Conservation (phyloP, 2,329 filamentous ascomycete species). For the Claviceps sorghi region DNA sequence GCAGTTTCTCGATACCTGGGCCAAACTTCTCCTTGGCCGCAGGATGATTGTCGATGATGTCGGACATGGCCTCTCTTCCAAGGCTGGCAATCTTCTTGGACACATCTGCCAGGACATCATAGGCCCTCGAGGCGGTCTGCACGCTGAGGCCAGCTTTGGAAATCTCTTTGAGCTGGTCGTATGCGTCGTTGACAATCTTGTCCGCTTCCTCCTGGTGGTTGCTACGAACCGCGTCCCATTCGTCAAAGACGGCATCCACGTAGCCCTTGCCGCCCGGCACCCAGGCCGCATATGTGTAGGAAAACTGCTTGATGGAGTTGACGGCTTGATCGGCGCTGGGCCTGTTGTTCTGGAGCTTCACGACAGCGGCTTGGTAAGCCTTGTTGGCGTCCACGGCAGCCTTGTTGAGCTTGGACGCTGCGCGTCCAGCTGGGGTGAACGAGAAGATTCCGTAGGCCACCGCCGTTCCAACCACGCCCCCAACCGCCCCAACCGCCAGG, state of each 20-base stretch:
- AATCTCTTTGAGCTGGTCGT: constrained; percentile 49
- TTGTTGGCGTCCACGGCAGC: constrained; percentile 39
- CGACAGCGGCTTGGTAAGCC: constrained; percentile 44
- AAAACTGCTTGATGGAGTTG: constrained; percentile 48
- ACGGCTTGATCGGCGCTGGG: constrained; percentile 55
- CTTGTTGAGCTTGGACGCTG: constrained; percentile 29
- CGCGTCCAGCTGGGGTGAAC: constrained; percentile 28
- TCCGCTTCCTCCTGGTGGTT: constrained; percentile 59
- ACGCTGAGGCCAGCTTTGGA: constrained; percentile 46
- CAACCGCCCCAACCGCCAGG: constrained; percentile 26
- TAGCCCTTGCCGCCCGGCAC: constrained; percentile 56
- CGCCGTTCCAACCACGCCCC: constrained; percentile 28
- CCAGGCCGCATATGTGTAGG: constrained; percentile 54
- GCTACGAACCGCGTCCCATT: constrained; percentile 51
- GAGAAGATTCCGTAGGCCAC: constrained; percentile 29
- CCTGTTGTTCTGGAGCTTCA: constrained; percentile 45
- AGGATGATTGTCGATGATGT: constrained; percentile 61
- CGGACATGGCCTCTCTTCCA: constrained; percentile 44
- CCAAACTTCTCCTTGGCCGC: constrained; percentile 58
- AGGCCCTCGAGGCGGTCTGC: constrained; percentile 45
- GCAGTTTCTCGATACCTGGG: constrained; percentile 51
- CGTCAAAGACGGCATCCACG: constrained; percentile 55
- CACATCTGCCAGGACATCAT: constrained; percentile 48
- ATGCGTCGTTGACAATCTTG: constrained; percentile 50
- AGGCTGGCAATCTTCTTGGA: constrained; percentile 45